phyloP scores from a whole-genome alignment of 1,284 basidiomycete genomes.

The Ganoderma leucocontextum region DNA sequence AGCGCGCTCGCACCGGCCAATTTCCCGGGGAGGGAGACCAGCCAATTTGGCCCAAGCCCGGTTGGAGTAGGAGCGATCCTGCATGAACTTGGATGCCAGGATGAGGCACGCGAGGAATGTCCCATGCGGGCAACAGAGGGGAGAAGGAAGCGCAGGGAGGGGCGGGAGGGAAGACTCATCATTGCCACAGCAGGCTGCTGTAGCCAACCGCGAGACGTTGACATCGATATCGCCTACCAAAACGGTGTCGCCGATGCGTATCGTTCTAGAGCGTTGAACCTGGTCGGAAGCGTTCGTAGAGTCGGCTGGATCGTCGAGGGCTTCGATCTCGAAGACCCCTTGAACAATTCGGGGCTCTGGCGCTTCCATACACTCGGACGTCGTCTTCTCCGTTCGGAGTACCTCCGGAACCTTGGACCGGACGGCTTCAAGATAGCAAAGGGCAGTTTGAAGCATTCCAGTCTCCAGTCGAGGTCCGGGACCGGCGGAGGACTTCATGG shows the following conservation, averaged over 20 bases:
- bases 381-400: constrained; percentile 54
- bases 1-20: constrained; percentile 82
- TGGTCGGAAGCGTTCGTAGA: constrained; percentile 24
- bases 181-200: constrained; percentile 8
- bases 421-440: constrained; percentile 82
- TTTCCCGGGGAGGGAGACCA: constrained; percentile 79
- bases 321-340: constrained; percentile 29
- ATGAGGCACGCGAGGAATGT: constrained; percentile 91
- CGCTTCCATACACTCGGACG: constrained; percentile 47
- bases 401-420: constrained; percentile 71
- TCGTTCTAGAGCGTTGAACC: constrained; percentile 24
- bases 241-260: constrained; percentile 24
- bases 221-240: constrained; percentile 15
- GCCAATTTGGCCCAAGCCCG: constrained; percentile 91
- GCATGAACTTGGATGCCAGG: constrained; percentile 90
- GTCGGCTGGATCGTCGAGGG: not conserved
- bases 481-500: constrained; percentile 79
- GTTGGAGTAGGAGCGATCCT: constrained; percentile 93
- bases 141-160: constrained; percentile 69
- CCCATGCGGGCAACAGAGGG: constrained; percentile 86
- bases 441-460: constrained; percentile 79
- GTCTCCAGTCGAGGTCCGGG: constrained; percentile 76
- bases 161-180: constrained; percentile 48
- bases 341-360: constrained; percentile 55
- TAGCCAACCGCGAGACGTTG: constrained; percentile 4